Evolutionary conservation across 179 eudicot genomes (phyloP).

Genomic region (Carnegiea gigantea): DNA sequence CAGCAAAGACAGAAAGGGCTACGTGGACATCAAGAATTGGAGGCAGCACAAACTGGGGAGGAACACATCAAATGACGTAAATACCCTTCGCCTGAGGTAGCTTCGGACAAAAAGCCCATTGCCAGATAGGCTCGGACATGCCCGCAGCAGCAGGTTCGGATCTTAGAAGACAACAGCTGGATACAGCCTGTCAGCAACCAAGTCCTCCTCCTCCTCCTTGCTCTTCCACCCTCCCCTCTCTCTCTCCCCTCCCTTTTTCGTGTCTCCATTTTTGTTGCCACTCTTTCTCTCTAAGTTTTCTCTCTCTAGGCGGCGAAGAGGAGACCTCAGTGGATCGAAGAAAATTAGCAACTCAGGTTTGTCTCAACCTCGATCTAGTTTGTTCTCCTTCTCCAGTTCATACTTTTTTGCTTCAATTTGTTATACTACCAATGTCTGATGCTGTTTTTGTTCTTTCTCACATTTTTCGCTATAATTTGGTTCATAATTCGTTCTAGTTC

Average conservation of each 20-base stretch:
- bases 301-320: slow-evolving; percentile 6
- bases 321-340: slow-evolving; percentile 18
- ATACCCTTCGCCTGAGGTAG: slow-evolving; percentile 8
- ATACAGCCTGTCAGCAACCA: slow-evolving; percentile 75
- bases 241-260: slow-evolving; percentile 28
- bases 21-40: neutral
- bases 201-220: slow-evolving; percentile 24
- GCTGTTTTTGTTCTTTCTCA: slow-evolving; percentile 14
- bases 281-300: neutral
- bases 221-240: slow-evolving; percentile 28
- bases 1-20: neutral
- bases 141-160: slow-evolving; percentile 14
- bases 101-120: neutral
- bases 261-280: slow-evolving; percentile 32
- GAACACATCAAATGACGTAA: neutral
- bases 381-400: neutral
- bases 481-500: neutral
- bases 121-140: slow-evolving; percentile 1
- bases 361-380: neutral
- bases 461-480: neutral
- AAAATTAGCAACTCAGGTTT: neutral
- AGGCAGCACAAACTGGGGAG: neutral
- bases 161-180: slow-evolving; percentile 47
- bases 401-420: slow-evolving; percentile 4
- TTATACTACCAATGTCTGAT: slow-evolving; percentile 12